Evolutionary conservation across 108 stramenopile species (phyloP), one percentile per base, ranked within the genome.

Genomic region (Nitzschia palea): DNA sequence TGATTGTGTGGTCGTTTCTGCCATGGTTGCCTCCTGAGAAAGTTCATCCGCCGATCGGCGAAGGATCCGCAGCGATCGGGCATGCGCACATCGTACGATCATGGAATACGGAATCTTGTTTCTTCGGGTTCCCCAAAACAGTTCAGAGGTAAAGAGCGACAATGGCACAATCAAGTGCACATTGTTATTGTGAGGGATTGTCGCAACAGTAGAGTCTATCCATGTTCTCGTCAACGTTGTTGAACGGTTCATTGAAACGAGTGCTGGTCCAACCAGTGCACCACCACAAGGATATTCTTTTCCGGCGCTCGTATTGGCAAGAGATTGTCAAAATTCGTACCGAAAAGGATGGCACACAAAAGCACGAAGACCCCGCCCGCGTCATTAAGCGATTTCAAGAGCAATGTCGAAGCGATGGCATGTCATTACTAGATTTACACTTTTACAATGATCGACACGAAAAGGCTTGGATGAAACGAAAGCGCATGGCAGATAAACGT

Each of bases 381-480:
- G 74, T 76, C 1, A 62, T 76, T 31, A 42, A 56, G 27, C 36
- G 74, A 55, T 66, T 67, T 55, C 60, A 62, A 36, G 74, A 76
- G 29, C 51, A 68, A 44, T 48, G 51, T 6, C 60, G 74, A 32
- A 47, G 52, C 43, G 74, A 76, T 50, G 74, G 74, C 45, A 55
- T 62, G 33, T 37, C 45, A 20, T 28, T 76, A 32, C 40, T 76
- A 47, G 67, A 68, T 44, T 33, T 76, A 4, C 52, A 68, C 43
- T 57, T 63, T 33, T 76, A 50, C 30, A 76, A 76, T 40, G 67
- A 76, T 18, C 18, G 36, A 31, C 74, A 76, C 35, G 74, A 76
- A 64, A 76, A 76, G 62, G 47, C 43, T 6, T 76, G 74, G 74
- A 76, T 68, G 74, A 76, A 68, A 43, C 60, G 67, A 22, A 55